phyloP scores from a whole-genome alignment of 495 filamentous ascomycete genomes.

The Talaromyces borbonicus region DNA sequence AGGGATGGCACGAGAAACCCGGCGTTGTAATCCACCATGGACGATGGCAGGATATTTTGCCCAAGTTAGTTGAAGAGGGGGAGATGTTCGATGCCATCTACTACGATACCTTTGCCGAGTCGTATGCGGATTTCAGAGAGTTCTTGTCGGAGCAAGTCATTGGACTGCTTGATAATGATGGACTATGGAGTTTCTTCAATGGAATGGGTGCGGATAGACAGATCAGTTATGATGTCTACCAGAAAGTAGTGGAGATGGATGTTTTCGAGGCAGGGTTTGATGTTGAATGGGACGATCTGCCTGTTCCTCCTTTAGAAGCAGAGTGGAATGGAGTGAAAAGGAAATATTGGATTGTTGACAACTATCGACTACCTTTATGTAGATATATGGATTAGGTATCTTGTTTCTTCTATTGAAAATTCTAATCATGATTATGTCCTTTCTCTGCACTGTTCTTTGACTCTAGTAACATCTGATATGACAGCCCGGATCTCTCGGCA shows the following conservation, averaged over 20 bases:
- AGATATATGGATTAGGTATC: conserved; percentile 15
- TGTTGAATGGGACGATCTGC: conserved; percentile 70
- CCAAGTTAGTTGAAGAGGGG: conserved; percentile 55
- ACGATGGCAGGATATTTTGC: conserved; percentile 77
- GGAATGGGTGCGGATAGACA: conserved; percentile 87
- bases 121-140: conserved; percentile 69
- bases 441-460: not conserved
- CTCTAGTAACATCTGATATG: not conserved
- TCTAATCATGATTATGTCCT: not conserved
- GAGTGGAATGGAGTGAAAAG: conserved; percentile 81
- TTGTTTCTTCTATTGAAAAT: too few species aligned
- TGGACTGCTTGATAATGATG: conserved; percentile 59
- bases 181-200: conserved; percentile 89
- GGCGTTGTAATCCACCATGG: conserved; percentile 60
- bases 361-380: conserved; percentile 58
- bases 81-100: conserved; percentile 85
- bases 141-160: conserved; percentile 89
- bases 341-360: conserved; percentile 78
- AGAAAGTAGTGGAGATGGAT: conserved; percentile 87
- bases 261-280: conserved; percentile 85
- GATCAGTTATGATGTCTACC: conserved; percentile 93
- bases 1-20: conserved; percentile 55
- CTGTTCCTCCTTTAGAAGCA: conserved; percentile 54
- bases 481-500: too few species aligned
- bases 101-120: conserved; percentile 96